A percentile compares a stretch with the other conserved stretches of the same genome.
phyloP scores from a whole-genome alignment of 148 eudicot genomes.

The Dianthus caryophyllus region DNA sequence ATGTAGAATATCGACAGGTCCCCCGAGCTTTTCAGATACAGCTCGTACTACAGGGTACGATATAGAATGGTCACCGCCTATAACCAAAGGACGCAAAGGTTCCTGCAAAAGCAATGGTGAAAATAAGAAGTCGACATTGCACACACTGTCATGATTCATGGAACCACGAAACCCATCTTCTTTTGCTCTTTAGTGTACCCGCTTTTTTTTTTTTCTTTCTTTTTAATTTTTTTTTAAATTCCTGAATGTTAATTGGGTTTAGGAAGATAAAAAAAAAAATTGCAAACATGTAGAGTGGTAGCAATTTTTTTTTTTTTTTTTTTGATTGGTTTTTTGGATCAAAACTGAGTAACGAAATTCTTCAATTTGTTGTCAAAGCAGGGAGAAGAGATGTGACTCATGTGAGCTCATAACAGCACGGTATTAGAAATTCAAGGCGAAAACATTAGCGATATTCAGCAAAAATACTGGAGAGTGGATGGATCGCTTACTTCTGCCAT shows the following conservation, averaged over 20 bases:
- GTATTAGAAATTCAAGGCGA: neutral
- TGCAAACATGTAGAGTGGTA: too few species aligned
- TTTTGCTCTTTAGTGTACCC: neutral
- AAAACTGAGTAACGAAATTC: neutral
- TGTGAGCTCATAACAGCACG: neutral
- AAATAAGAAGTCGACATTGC: neutral
- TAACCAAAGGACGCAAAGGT: constrained; percentile 80
- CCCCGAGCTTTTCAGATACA: constrained; percentile 95
- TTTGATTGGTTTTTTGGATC: too few species aligned
- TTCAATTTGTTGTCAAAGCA: neutral
- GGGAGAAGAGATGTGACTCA: neutral
- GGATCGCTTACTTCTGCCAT: constrained; percentile 75
- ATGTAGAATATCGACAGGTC: constrained; percentile 87
- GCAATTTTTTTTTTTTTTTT: too few species aligned
- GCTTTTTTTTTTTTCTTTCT: too few species aligned
- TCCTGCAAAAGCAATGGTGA: constrained; percentile 40
- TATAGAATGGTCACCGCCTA: constrained; percentile 98
- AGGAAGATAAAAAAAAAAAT: too few species aligned
- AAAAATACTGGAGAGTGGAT: neutral
- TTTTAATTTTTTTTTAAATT: too few species aligned
- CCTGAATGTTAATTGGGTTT: too few species aligned
- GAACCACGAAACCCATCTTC: too few species aligned
- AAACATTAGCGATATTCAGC: neutral
- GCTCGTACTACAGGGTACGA: constrained; percentile 88
- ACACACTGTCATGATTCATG: too few species aligned